phyloP scores from a whole-genome alignment of 2,329 filamentous ascomycete genomes.

The Diplocarpon rosae region DNA sequence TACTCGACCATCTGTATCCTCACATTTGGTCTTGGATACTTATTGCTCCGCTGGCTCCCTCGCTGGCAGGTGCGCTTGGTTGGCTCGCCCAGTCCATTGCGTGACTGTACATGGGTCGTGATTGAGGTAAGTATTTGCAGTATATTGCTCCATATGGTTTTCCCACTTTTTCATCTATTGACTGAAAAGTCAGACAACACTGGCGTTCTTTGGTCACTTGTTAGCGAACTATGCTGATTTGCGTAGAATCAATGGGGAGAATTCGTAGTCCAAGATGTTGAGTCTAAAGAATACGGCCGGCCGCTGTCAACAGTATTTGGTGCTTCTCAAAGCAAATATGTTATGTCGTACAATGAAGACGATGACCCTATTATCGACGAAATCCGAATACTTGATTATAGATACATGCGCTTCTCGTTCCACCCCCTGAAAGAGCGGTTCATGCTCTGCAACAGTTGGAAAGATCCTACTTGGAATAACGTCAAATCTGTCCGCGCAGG shows the following conservation, averaged over 20 bases:
- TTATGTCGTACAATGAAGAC: constrained; percentile 52
- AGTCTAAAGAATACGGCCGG: constrained; percentile 40
- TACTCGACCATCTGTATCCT: constrained; percentile 62
- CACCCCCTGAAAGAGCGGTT: constrained; percentile 87
- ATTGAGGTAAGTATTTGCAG: constrained; percentile 51
- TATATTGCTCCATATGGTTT: background rate
- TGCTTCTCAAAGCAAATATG: constrained; percentile 46
- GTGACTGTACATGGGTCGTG: constrained; percentile 79
- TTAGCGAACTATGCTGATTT: constrained; percentile 22
- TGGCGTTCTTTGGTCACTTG: too few relatives aligned
- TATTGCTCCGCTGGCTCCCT: constrained; percentile 83
- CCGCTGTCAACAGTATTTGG: constrained; percentile 57
- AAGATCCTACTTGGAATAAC: constrained; percentile 80
- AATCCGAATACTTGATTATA: constrained; percentile 75
- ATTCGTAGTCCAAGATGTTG: constrained; percentile 65
- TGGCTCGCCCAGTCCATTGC: constrained; percentile 57
- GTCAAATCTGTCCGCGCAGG: constrained; percentile 64
- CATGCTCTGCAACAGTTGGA: constrained; percentile 78
- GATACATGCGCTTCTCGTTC: constrained; percentile 88
- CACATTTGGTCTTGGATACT: constrained; percentile 68
- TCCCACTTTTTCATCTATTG: too few relatives aligned
- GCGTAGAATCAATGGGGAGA: constrained; percentile 87
- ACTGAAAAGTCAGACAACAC: background rate
- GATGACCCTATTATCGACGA: constrained; percentile 68
- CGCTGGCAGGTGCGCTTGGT: constrained; percentile 71